Evolutionary conservation across 768 basidiomycete genomes (phyloP).

Genomic region (Suillus subluteus): DNA sequence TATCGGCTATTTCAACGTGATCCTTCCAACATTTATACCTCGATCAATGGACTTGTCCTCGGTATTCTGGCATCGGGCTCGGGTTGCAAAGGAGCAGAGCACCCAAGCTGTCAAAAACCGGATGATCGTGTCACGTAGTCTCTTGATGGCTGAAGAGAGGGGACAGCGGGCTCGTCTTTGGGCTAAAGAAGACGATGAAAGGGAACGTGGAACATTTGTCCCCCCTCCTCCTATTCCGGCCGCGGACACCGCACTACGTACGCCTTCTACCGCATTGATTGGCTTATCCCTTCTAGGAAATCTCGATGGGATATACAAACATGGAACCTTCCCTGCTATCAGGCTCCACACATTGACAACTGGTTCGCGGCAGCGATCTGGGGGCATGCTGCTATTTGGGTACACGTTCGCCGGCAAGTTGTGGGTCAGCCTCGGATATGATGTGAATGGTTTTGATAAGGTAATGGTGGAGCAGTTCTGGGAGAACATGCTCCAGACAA

Average conservation of each 20-base stretch:
- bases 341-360: conserved; percentile 77
- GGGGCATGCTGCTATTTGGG: conserved; percentile 82
- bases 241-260: conserved; percentile 33
- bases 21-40: conserved; percentile 78
- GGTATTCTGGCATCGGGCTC: conserved; percentile 78
- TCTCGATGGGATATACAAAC: conserved; percentile 80
- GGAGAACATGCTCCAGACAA: conserved; percentile 55
- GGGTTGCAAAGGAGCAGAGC: conserved; percentile 69
- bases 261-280: conserved; percentile 66
- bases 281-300: conserved; percentile 87
- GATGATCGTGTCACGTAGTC: conserved; percentile 62
- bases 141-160: conserved; percentile 67
- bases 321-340: conserved; percentile 57
- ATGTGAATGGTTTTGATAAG: conserved; percentile 72
- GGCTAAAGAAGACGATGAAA: conserved; percentile 78
- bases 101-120: conserved; percentile 62
- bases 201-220: conserved; percentile 46
- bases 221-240: conserved; percentile 29
- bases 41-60: conserved; percentile 38
- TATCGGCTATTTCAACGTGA: conserved; percentile 82
- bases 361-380: conserved; percentile 77
- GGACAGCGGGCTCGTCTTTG: conserved; percentile 62
- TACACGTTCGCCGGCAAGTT: conserved; percentile 76
- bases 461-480: conserved; percentile 68
- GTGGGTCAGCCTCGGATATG: conserved; percentile 82